These are phyloP conservation scores for Eutreptiella sp. DNA, from an alignment of 208 protist genomes.

Conservation along the genomic window DNA sequence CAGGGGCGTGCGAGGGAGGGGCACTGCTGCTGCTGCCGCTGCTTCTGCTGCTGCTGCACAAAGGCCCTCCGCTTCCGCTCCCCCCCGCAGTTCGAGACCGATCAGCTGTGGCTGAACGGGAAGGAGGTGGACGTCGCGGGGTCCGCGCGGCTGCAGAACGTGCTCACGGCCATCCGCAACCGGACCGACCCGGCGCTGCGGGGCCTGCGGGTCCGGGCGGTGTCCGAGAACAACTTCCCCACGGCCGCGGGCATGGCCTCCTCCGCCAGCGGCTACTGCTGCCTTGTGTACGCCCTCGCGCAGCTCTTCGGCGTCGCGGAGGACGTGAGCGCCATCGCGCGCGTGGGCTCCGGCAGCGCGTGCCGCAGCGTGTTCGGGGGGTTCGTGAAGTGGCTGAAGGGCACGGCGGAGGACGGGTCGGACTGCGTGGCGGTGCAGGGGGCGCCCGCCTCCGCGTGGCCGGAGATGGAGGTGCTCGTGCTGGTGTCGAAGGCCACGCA, in stretches of 20 bases:
- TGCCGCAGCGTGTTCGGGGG: slow-evolving; percentile 95
- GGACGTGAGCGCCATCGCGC: slow-evolving; percentile 79
- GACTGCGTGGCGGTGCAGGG: slow-evolving; percentile 88
- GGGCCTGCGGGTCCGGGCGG: slow-evolving; percentile 72
- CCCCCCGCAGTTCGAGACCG: slow-evolving; percentile 50
- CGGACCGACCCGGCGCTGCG: slow-evolving; percentile 36
- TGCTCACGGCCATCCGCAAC: slow-evolving; percentile 54
- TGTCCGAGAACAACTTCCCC: slow-evolving; percentile 96
- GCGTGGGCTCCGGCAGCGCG: slow-evolving; percentile 87
- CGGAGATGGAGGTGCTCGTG: slow-evolving; percentile 76
- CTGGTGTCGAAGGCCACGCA: slow-evolving; percentile 79
- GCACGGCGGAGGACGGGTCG: slow-evolving; percentile 55
- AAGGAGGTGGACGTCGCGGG: slow-evolving; percentile 53
- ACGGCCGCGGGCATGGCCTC: slow-evolving; percentile 98
- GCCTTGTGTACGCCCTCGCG: slow-evolving; percentile 73
- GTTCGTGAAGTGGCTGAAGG: slow-evolving; percentile 96
- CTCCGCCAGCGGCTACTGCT: slow-evolving; percentile 93
- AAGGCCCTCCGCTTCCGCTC: no score
- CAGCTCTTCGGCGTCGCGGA: slow-evolving; percentile 51
- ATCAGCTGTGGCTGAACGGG: slow-evolving; percentile 93
- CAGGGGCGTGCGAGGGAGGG: not conserved
- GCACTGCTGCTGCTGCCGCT: no score
- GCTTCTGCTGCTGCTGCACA: no score
- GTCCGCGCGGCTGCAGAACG: slow-evolving; percentile 63
- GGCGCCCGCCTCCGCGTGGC: slow-evolving; percentile 68